A percentile compares a stretch with the other conserved stretches of the same genome.
These are phyloP conservation scores for Blumeriella jaapii DNA, from an alignment of 2,329 filamentous ascomycete genomes.

Conservation along the genomic window DNA sequence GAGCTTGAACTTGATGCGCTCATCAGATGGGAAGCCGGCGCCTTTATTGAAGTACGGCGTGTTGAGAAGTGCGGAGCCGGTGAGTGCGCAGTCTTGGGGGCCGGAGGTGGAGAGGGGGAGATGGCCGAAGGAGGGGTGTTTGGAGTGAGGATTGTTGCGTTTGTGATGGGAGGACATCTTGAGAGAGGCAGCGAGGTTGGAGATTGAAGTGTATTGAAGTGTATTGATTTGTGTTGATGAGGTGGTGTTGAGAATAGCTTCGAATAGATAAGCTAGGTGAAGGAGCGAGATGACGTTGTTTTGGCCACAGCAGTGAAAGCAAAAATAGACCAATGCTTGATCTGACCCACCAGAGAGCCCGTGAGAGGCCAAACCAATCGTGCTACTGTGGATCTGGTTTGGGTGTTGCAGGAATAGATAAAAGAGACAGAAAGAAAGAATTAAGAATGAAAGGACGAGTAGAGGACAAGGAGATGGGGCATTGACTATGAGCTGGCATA, in stretches of 20 bases:
- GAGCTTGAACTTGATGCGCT: conserved; percentile 59
- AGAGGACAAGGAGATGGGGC: no score
- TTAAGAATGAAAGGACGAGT: no score
- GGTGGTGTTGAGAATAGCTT: background rate
- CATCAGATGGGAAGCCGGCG: conserved; percentile 59
- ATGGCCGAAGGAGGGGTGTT: conserved; percentile 31
- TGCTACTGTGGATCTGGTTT: no score
- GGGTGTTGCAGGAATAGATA: no score
- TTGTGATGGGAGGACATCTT: conserved; percentile 18
- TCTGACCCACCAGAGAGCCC: no score
- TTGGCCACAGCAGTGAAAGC: no score
- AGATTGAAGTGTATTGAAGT: background rate
- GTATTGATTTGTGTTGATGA: background rate
- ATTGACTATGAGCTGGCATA: no score
- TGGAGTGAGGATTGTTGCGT: conserved; percentile 16
- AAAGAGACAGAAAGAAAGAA: no score
- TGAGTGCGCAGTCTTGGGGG: conserved; percentile 38
- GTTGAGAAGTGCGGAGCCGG: conserved; percentile 45
- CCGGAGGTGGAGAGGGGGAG: conserved; percentile 38
- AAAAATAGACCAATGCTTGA: no score
- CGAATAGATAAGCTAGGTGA: no score
- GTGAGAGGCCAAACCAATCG: no score
- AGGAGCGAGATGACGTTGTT: no score
- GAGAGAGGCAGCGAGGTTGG: background rate
- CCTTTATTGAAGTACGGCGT: conserved; percentile 72